Evolutionary conservation across 139 green algal genomes (phyloP).

Genomic region (Gonium pectorale): DNA sequence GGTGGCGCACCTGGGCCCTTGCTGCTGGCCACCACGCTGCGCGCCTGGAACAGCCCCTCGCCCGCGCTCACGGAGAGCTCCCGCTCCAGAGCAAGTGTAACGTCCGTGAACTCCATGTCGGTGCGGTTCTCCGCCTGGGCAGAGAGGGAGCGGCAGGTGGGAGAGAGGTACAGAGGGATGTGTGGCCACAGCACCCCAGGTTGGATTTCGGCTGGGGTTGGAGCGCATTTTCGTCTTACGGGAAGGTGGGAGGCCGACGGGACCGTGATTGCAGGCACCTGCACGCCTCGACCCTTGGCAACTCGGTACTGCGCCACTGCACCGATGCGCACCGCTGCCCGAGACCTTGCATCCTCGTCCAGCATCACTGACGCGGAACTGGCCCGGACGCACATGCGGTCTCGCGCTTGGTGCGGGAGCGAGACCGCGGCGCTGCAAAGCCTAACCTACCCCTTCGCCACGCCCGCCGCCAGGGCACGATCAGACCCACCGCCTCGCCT

Average conservation of each 20-base stretch:
- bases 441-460: too few species aligned
- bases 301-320: background rate
- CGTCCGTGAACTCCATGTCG: background rate
- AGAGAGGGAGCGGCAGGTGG: background rate
- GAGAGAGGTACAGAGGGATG: background rate
- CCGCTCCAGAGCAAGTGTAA: background rate
- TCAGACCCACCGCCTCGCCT: too few species aligned
- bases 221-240: too few species aligned
- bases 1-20: background rate
- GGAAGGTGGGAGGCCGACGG: background rate
- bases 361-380: too few species aligned
- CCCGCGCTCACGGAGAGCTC: background rate
- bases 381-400: too few species aligned
- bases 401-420: too few species aligned
- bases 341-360: too few species aligned
- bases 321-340: too few species aligned
- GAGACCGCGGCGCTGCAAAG: too few species aligned
- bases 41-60: background rate
- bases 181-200: background rate
- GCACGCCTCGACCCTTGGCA: background rate
- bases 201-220: too few species aligned
- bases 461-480: too few species aligned
- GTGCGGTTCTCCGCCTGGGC: slow-evolving; percentile 21
- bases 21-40: background rate
- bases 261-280: background rate